A percentile compares a stretch with the other conserved stretches of the same genome.
These are phyloP conservation scores for Curvularia verruculosa DNA, from an alignment of 2,329 filamentous ascomycete species.

Conservation along the genomic window DNA sequence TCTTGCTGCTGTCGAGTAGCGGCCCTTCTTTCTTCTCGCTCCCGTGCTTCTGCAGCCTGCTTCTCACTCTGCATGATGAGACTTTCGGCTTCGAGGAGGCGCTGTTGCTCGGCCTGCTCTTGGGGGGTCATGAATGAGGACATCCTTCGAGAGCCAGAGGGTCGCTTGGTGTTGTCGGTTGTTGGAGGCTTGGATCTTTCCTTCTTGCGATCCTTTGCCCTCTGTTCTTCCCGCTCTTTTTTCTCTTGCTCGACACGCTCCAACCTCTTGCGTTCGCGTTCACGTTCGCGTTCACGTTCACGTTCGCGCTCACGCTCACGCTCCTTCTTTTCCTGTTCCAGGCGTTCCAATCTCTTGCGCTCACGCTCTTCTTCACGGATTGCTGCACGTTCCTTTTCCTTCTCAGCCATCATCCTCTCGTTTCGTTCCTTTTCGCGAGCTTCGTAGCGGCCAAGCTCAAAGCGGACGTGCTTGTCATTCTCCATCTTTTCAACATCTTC, in stretches of 20 bases:
- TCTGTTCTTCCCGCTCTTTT: conserved; percentile 16
- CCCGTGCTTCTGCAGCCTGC: conserved; percentile 28
- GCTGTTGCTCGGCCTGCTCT: conserved; percentile 23
- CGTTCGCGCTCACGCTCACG: background rate
- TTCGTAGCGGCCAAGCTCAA: conserved; percentile 35
- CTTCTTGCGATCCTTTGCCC: conserved; percentile 24
- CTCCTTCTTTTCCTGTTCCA: conserved; percentile 23
- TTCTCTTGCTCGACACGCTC: conserved; percentile 10
- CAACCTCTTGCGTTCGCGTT: conserved; percentile 8
- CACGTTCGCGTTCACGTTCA: conserved; percentile 13
- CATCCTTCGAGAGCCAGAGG: conserved; percentile 25
- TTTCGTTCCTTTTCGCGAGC: conserved; percentile 27
- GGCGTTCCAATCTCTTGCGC: conserved; percentile 27
- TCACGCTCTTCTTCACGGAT: conserved; percentile 26
- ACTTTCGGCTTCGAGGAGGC: conserved; percentile 29
- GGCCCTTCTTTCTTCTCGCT: conserved; percentile 33
- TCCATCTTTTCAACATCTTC: conserved; percentile 23
- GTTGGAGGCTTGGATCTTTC: conserved; percentile 26
- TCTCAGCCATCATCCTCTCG: conserved; percentile 30
- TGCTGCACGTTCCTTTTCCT: conserved; percentile 25
- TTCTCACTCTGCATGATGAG: conserved; percentile 33
- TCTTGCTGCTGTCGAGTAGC: conserved; percentile 31
- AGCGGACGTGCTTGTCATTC: conserved; percentile 34
- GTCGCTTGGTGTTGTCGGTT: conserved; percentile 23
- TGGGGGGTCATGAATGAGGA: conserved; percentile 28